Percentiles rank a stretch among this genome's conserved stretches.
phyloP scores from a whole-genome alignment of 345 rosid species.

The Rhodamnia rubescens region DNA sequence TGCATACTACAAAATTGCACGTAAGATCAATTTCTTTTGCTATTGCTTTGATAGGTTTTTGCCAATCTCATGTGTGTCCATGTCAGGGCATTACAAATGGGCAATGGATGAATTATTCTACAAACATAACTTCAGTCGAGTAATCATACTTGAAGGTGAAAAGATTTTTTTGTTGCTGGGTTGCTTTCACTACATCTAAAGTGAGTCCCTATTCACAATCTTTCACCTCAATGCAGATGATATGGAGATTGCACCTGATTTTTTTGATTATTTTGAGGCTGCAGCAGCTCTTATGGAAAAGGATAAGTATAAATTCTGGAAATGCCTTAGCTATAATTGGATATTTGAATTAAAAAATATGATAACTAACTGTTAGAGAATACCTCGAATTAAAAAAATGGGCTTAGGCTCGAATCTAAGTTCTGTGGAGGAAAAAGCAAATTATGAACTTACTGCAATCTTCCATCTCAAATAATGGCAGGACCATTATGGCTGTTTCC shows the following conservation, averaged over 20 bases:
- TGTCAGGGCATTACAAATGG: conserved; percentile 87
- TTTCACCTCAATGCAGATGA: conserved; percentile 50
- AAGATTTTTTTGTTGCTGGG: background rate
- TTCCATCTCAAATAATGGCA: conserved; percentile 17
- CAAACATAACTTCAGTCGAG: conserved; percentile 69
- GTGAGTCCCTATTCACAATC: background rate
- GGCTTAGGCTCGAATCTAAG: background rate
- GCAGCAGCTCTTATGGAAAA: conserved; percentile 75
- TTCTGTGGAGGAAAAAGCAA: background rate
- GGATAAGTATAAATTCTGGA: conserved; percentile 57
- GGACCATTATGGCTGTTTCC: conserved; percentile 98
- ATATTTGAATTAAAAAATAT: background rate
- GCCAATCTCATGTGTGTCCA: background rate
- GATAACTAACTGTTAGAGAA: background rate
- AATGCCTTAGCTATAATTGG: background rate
- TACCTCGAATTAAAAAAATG: background rate
- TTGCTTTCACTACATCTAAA: background rate
- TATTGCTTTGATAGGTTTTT: background rate
- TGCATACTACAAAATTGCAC: conserved; percentile 90
- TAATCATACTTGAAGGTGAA: conserved; percentile 90
- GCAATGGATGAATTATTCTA: conserved; percentile 86
- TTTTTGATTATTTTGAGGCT: conserved; percentile 97
- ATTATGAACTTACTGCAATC: background rate
- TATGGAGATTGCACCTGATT: conserved; percentile 96
- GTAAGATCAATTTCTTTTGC: conserved; percentile 33